Conservation (phyloP, 1,139 yeast genomes). For the Yamadazyma mexicana region DNA sequence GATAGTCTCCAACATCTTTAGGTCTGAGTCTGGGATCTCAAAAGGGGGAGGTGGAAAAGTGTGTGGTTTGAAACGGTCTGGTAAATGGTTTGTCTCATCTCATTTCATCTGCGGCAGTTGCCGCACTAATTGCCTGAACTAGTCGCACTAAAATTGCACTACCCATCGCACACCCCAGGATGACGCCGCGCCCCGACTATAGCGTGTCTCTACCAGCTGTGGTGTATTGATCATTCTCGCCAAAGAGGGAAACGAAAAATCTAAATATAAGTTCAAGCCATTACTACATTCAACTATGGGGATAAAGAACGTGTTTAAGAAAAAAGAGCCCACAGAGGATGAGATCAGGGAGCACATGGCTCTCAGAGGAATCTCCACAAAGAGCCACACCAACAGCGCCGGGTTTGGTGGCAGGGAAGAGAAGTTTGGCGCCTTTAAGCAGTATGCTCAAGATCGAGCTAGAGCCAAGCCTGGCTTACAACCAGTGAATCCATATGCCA, state of each 20-base stretch:
- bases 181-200: no score
- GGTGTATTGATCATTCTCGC: constrained; percentile 2
- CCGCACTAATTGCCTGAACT: no score
- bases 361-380: constrained; percentile 55
- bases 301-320: constrained; percentile 54
- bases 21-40: no score
- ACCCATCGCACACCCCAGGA: no score
- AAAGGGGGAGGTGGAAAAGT: no score
- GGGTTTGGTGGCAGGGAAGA: constrained; percentile 35
- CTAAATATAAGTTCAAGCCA: background rate
- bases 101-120: no score
- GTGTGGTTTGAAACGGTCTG: no score
- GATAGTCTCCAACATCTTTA: background rate
- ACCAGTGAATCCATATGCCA: constrained; percentile 49
- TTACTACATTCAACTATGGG: constrained; percentile 32
- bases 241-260: background rate
- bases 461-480: constrained; percentile 42
- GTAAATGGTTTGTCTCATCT: no score
- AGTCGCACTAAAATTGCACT: no score
- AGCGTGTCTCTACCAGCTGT: background rate
- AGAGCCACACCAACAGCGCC: constrained; percentile 24
- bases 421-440: constrained; percentile 66
- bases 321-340: constrained; percentile 61
- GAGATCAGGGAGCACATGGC: constrained; percentile 53
- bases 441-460: constrained; percentile 55